These are phyloP conservation scores for Blastocystis sp. DNA, from an alignment of 352 stramenopile genomes.

Conservation along the genomic window DNA sequence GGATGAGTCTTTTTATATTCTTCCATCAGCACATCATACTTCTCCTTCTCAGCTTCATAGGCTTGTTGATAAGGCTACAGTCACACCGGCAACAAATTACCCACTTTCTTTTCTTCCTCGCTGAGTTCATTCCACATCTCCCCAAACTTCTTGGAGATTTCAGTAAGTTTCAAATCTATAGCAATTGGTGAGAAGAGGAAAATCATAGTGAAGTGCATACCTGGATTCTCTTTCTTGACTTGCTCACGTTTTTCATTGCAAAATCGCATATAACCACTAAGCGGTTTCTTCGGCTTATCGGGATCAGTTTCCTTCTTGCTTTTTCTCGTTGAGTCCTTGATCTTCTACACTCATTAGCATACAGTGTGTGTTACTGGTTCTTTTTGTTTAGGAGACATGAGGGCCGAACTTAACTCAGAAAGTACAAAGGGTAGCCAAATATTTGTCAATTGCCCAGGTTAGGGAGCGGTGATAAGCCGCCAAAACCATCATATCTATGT, in stretches of 20 bases:
- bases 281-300: constrained; percentile 41
- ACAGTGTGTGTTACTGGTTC: not conserved
- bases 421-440: not conserved
- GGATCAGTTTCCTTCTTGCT: constrained; percentile 32
- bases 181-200: not conserved
- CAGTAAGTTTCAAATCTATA: constrained; percentile 47
- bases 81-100: not conserved
- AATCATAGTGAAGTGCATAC: not conserved
- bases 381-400: not conserved
- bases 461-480: not conserved
- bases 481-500: not conserved
- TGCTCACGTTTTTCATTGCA: not conserved
- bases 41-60: constrained; percentile 19
- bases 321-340: not conserved
- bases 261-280: constrained; percentile 32
- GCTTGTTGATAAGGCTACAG: not conserved
- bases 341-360: not conserved
- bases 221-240: constrained; percentile 34
- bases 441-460: not conserved
- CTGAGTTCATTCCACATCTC: not conserved
- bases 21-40: constrained; percentile 35
- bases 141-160: constrained; percentile 6
- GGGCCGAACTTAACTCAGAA: not conserved
- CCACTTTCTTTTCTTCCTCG: constrained; percentile 37
- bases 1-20: constrained; percentile 48